These are phyloP conservation scores for Hypomontagnella submonticulosa DNA, from an alignment of 495 filamentous ascomycete species.

Conservation along the genomic window DNA sequence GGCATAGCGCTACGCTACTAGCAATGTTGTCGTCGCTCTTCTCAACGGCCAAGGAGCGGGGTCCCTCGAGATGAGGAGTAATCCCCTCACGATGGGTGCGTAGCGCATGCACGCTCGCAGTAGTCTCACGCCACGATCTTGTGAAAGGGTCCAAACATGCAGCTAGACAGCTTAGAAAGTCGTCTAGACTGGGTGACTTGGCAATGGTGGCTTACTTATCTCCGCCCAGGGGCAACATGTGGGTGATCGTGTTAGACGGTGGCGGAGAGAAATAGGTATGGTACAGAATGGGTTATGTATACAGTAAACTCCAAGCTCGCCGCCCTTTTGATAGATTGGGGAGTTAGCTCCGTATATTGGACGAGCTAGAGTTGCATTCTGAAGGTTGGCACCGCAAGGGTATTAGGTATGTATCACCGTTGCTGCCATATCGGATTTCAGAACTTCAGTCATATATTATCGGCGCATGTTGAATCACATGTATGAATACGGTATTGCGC, in stretches of 20 bases:
- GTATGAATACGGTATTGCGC: too few species aligned
- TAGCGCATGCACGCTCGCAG: slow-evolving; percentile 16
- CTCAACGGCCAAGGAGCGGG: slow-evolving; percentile 26
- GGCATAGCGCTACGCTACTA: slow-evolving; percentile 1
- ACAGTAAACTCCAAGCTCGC: too few species aligned
- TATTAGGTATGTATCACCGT: too few species aligned
- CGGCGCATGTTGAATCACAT: too few species aligned
- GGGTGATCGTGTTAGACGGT: background rate
- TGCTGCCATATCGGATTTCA: too few species aligned
- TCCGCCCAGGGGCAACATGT: background rate
- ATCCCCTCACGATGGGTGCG: slow-evolving; percentile 4
- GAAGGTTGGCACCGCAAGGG: too few species aligned
- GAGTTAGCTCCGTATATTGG: too few species aligned
- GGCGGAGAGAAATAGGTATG: background rate
- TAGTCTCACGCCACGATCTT: slow-evolving; percentile 30
- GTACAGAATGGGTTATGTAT: too few species aligned
- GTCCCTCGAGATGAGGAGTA: background rate
- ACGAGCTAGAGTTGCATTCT: too few species aligned
- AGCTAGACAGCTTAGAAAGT: background rate
- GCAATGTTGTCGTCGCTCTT: background rate
- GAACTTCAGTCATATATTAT: too few species aligned
- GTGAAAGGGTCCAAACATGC: slow-evolving; percentile 2
- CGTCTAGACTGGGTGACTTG: background rate
- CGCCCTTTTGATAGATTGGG: background rate
- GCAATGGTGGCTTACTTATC: background rate